phyloP scores from a whole-genome alignment of 164 flowering plant species.

The Vitis vinifera region ASM3070453v1 NC_081812.1:18919001-18919500 shows the following conservation, averaged over 20 bases:
- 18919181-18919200: slow-evolving; percentile 78
- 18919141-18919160: slow-evolving; percentile 69
- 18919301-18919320: slow-evolving; percentile 59
- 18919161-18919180: slow-evolving; percentile 49
- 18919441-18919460: slow-evolving; percentile 81
- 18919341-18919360: slow-evolving; percentile 47
- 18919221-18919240: slow-evolving; percentile 43
- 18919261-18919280: slow-evolving; percentile 27
- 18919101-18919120: slow-evolving; percentile 50
- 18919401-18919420: slow-evolving; percentile 19
- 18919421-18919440: slow-evolving; percentile 56
- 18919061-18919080: background rate
- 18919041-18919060: background rate
- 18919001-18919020: background rate
- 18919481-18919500: slow-evolving; percentile 13
- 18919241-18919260: slow-evolving; percentile 40
- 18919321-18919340: slow-evolving; percentile 72
- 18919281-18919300: slow-evolving; percentile 13
- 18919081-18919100: slow-evolving; percentile 20
- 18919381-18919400: slow-evolving; percentile 20
- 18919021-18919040: background rate
- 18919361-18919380: slow-evolving; percentile 50
- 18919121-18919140: slow-evolving; percentile 31
- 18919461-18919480: slow-evolving; percentile 45
- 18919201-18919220: slow-evolving; percentile 77